Conservation (phyloP, 2,329 filamentous ascomycete genomes). For the Ceratocystis albifundus region DNA sequence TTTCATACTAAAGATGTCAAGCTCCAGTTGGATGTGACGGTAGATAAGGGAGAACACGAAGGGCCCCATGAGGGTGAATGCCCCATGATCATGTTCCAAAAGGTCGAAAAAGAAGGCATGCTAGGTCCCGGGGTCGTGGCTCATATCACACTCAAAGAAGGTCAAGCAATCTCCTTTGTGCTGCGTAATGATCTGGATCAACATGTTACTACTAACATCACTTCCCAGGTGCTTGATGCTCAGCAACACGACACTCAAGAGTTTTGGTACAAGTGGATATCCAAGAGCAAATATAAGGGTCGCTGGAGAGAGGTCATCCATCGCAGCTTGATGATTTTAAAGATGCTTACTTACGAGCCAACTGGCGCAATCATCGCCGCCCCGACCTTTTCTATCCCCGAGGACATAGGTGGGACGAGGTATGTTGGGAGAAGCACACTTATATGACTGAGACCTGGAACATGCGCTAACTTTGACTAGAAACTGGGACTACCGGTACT, state of each 20-base stretch:
- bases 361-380: slow-evolving; percentile 67
- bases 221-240: slow-evolving; percentile 44
- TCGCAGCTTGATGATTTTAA: slow-evolving; percentile 61
- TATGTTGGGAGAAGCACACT: slow-evolving; percentile 24
- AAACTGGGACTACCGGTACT: slow-evolving; percentile 65
- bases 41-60: slow-evolving; percentile 46
- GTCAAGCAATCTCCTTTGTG: slow-evolving; percentile 58
- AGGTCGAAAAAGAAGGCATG: slow-evolving; percentile 41
- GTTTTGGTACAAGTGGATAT: slow-evolving; percentile 65
- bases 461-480: slow-evolving; percentile 28
- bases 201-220: slow-evolving; percentile 48
- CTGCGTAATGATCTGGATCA: slow-evolving; percentile 50
- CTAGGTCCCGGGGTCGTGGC: slow-evolving; percentile 53
- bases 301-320: slow-evolving; percentile 61
- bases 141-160: slow-evolving; percentile 48
- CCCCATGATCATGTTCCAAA: slow-evolving; percentile 45
- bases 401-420: slow-evolving; percentile 55
- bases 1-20: slow-evolving; percentile 49
- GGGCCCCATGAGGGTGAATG: slow-evolving; percentile 32
- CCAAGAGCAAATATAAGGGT: slow-evolving; percentile 57
- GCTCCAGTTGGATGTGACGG: slow-evolving; percentile 56
- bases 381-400: slow-evolving; percentile 66
- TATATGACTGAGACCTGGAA: neutral
- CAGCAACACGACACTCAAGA: slow-evolving; percentile 58
- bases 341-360: slow-evolving; percentile 66